Base-by-base conservation (phyloP, 768 basidiomycete species). In the Hygrophoropsis aurantiaca region DNA sequence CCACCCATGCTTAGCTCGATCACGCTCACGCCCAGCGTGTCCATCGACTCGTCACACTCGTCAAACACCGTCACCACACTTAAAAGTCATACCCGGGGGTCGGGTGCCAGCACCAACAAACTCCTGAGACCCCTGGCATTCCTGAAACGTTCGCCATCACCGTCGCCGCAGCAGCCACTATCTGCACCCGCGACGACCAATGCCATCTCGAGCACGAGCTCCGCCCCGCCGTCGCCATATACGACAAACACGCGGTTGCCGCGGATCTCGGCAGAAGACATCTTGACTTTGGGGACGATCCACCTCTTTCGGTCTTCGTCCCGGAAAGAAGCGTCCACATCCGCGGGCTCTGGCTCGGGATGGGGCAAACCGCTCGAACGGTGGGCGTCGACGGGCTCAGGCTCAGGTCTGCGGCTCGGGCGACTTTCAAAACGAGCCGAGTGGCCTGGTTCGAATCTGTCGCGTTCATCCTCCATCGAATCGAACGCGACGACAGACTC, bases 241-340 rank as follows among this genome's bases (percentile, higher is more conserved):
- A 25, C 44, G 16, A 50, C 35, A 2, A 33, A 52, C 6, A 4
- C 38, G 33, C 57, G 40, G 18, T 51, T 55, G 18, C 34, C 44
- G 16, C 59, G 53, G 16, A 46, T 64, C n/a, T 56, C 59, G 9
- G 46, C 56, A 18, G 70, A 70, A 27, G 64, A 70, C 30, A 42
- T 67, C 13, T 49, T 67, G 18, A 54, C 65, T 8, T 47, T 65
- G 15, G 58, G 65, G 16, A 45, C 61, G 24, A 65, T 53, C 37
- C 56, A 61, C 3, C 49, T 73, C 41, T 64, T 69, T 51, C 59
- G 66, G 38, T 0, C 50, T 5, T 61, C 57, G 27, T 53, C 61
- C 44, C 21, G 48, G 32, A 6, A 21, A 37, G 27, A 13, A 11
- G 4, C 11, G 55, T 10, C 49, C 52, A n/a, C n/a, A 1, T 54